A percentile compares a stretch with the other conserved stretches of the same genome.
phyloP scores from a whole-genome alignment of 441 rosid genomes.

The Bocquillonia castaneifolia region DNA sequence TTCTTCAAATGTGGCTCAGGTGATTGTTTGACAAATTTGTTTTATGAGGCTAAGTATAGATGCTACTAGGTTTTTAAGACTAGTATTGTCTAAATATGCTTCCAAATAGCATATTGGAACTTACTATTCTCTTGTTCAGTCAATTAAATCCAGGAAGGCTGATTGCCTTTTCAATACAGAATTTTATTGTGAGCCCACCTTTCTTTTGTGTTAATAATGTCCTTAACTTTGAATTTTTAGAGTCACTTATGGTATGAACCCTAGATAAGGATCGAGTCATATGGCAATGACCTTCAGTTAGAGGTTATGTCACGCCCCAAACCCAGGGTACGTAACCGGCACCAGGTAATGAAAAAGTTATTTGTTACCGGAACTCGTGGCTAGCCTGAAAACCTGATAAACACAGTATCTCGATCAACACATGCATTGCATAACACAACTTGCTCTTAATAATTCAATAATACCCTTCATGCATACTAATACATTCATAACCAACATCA shows the following conservation, averaged over 20 bases:
- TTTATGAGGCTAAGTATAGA: slow-evolving; percentile 7
- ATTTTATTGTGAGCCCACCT: neutral
- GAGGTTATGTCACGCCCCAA: too few relatives aligned
- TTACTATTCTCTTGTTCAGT: neutral
- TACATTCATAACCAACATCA: too few relatives aligned
- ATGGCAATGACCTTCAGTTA: too few relatives aligned
- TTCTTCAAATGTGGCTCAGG: slow-evolving; percentile 64
- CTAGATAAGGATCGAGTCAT: too few relatives aligned
- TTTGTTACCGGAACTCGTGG: too few relatives aligned
- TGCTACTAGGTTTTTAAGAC: neutral
- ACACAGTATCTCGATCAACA: too few relatives aligned
- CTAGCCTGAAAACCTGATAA: too few relatives aligned
- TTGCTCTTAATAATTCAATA: too few relatives aligned
- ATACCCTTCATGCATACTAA: too few relatives aligned
- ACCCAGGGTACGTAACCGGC: too few relatives aligned
- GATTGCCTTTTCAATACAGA: neutral
- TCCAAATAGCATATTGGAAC: neutral
- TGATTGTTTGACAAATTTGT: slow-evolving; percentile 19
- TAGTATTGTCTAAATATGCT: neutral
- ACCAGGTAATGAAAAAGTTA: too few relatives aligned
- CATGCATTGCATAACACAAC: too few relatives aligned
- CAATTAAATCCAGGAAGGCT: neutral
- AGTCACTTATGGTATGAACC: neutral
- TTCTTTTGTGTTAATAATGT: neutral
- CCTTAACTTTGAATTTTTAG: neutral